Conservation (phyloP, 2,329 filamentous ascomycete species). For the Proliferodiscus dingleyae region DNA sequence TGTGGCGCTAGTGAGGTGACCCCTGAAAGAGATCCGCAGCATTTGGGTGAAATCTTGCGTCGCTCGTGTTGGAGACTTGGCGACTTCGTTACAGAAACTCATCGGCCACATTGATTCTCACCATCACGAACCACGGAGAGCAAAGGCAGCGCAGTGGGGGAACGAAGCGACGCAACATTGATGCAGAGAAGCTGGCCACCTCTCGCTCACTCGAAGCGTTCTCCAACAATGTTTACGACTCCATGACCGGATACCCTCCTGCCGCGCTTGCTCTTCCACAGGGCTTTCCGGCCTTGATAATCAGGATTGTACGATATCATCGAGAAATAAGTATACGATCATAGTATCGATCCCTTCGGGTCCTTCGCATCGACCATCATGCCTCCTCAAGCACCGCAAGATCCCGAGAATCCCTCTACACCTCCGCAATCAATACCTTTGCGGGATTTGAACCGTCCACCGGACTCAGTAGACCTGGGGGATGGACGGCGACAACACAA, state of each 20-base stretch:
- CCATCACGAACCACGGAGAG: background rate
- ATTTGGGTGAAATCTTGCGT: too few relatives aligned
- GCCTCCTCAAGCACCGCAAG: conserved; percentile 44
- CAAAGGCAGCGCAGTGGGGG: background rate
- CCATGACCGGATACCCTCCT: conserved; percentile 5
- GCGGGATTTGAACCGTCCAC: conserved; percentile 48
- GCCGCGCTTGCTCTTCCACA: background rate
- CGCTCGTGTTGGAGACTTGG: too few relatives aligned
- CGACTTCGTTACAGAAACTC: too few relatives aligned
- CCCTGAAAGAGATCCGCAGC: too few relatives aligned
- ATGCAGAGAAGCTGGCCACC: background rate
- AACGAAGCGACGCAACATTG: background rate
- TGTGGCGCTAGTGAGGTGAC: background rate
- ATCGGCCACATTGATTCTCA: background rate
- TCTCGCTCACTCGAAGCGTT: conserved; percentile 1
- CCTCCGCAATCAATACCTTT: conserved; percentile 64
- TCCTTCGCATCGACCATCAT: conserved; percentile 32
- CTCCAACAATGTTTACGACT: conserved; percentile 17
- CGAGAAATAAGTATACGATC: conserved; percentile 5
- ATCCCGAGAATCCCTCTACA: conserved; percentile 38
- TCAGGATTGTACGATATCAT: background rate
- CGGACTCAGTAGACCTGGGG: conserved; percentile 26
- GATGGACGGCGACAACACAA: conserved; percentile 24
- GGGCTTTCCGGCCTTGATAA: background rate
- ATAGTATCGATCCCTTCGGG: conserved; percentile 16